Conservation (phyloP, 2,329 filamentous ascomycete species). For the Aspergillus quadricinctus region DNA sequence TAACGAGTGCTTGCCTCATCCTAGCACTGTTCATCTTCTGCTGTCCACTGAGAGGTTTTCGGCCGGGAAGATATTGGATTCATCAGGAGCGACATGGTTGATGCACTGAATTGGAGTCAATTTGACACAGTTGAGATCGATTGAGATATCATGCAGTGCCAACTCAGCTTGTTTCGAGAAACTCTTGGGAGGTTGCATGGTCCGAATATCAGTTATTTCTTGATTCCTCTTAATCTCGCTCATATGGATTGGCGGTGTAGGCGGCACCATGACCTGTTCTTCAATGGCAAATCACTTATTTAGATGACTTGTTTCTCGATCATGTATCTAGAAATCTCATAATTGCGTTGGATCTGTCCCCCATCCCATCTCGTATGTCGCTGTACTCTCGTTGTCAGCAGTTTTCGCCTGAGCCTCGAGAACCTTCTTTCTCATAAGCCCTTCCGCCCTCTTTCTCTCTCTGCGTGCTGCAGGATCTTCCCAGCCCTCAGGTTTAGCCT, state of each 20-base stretch:
- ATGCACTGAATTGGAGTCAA: not conserved
- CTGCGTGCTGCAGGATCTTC: slow-evolving; percentile 36
- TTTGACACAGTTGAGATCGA: not conserved
- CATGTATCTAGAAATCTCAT: not conserved
- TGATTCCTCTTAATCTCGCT: not conserved
- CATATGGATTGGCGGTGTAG: not conserved
- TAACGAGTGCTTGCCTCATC: not conserved
- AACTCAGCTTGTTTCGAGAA: not conserved
- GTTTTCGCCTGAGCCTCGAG: slow-evolving; percentile 14
- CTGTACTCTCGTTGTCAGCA: not conserved
- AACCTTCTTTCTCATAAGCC: slow-evolving; percentile 31
- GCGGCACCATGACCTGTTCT: not conserved
- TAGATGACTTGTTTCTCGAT: not conserved
- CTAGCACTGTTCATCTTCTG: not conserved
- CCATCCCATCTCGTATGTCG: not conserved
- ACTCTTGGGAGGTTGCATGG: not conserved
- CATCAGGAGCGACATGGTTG: not conserved
- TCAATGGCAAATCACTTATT: not conserved
- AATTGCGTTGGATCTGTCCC: not conserved
- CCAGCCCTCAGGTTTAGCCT: slow-evolving; percentile 26
- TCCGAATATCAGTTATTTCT: not conserved
- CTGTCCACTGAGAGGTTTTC: not conserved
- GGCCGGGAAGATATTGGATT: not conserved
- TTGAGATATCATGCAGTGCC: not conserved
- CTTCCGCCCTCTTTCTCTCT: slow-evolving; percentile 40